Base-by-base conservation (phyloP, 305 asterid genomes). In the Fraxinus baroniana region DNA sequence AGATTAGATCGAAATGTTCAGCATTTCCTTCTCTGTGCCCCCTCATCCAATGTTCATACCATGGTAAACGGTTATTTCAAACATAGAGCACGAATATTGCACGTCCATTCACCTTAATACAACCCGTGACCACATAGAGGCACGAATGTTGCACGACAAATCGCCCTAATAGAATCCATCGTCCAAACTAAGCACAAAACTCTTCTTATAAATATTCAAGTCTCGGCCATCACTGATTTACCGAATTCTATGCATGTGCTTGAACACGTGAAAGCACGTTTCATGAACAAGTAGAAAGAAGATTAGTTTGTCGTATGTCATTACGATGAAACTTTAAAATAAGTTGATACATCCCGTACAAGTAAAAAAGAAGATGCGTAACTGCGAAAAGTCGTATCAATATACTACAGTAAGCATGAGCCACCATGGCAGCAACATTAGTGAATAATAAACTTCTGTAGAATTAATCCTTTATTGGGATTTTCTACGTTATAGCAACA, bases 321-420 rank as follows among this genome's bases (percentile, higher is more conserved):
- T 10, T 10, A 44, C 7, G 12, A 18, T 57, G 49, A 82, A 77
- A 77, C 35, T 20, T 39, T 4, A 35, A 44, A 82, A 82, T 41
- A n/a, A 55, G 26, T 55, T 18, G 64, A n/a, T 55, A n/a, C 24
- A 1, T n/a, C 24, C 24, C 41, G 15, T 22, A 12, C 5, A 26
- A 28, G 28, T 22, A 76, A 41, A 64, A 76, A 71, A 3, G 6
- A 66, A 39, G 44, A 64, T 39, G 46, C 46, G 2, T 18, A 10
- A 28, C 18, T 49, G 15, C 20, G 2, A 22, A 36, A 0, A 22
- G 70, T 20, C 30, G 7, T 12, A 39, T 62, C 72, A 62, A 82
- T 82, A 36, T 26, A 10, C 28, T 44, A 82, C 36, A 62, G 70
- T 30, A 37, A 77, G 37, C 28, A 55, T 49, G 73, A 49, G 81